Conservation (phyloP, 176 grass and related monocot species). For the Bromus sterilis region DNA sequence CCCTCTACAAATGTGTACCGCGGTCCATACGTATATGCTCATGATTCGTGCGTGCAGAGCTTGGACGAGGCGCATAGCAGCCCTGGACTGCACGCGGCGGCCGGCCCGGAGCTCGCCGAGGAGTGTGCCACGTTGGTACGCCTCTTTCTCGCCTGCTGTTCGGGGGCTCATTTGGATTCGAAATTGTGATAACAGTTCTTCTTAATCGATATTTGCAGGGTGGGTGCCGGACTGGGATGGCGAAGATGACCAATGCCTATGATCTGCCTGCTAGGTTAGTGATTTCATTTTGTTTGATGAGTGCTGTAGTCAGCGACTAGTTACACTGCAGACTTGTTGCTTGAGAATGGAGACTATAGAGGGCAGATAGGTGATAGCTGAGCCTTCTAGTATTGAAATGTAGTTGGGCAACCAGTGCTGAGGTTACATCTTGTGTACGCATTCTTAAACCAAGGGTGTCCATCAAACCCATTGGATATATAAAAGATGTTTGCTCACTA, state of each 20-base stretch:
- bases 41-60: slow-evolving; percentile 32
- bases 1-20: too few species aligned
- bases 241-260: slow-evolving; percentile 91
- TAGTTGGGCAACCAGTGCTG: neutral
- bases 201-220: slow-evolving; percentile 42
- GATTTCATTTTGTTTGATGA: neutral
- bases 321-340: neutral
- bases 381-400: neutral
- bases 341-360: neutral
- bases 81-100: slow-evolving; percentile 72
- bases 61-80: slow-evolving; percentile 94
- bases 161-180: neutral
- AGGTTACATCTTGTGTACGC: neutral
- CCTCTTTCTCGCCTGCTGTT: neutral
- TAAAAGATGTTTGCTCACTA: neutral
- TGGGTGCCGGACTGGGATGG: slow-evolving; percentile 89
- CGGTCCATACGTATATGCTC: neutral
- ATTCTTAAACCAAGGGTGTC: neutral
- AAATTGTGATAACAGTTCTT: neutral
- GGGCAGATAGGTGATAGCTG: neutral
- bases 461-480: neutral
- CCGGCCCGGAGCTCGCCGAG: slow-evolving; percentile 70
- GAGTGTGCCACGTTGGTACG: slow-evolving; percentile 88
- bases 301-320: neutral
- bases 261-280: slow-evolving; percentile 78